Evolutionary conservation across 2,329 filamentous ascomycete species (phyloP).

Genomic region (Penicillium concentricum): DNA sequence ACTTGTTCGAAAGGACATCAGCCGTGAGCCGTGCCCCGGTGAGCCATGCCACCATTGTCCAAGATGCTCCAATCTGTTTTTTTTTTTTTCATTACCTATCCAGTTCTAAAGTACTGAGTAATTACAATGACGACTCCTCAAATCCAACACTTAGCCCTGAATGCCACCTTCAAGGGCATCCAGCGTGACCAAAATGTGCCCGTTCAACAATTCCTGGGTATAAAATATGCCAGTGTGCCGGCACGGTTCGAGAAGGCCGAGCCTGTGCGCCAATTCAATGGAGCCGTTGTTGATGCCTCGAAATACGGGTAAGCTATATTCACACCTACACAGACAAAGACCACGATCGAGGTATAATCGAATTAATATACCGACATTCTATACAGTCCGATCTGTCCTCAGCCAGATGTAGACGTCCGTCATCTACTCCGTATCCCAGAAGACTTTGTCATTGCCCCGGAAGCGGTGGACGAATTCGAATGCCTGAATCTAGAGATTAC

Average conservation of each 20-base stretch:
- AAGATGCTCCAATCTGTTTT: neutral
- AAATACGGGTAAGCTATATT: slow-evolving; percentile 28
- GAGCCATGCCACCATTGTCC: neutral
- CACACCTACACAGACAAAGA: neutral
- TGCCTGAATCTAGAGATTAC: slow-evolving; percentile 48
- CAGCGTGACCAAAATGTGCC: slow-evolving; percentile 3
- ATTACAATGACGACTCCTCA: slow-evolving; percentile 23
- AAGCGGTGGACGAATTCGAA: slow-evolving; percentile 44
- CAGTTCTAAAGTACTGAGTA: neutral
- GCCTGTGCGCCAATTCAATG: slow-evolving; percentile 25
- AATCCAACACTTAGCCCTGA: slow-evolving; percentile 24
- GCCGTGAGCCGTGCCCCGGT: slow-evolving; percentile 9
- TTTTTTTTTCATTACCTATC: no score
- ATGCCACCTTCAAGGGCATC: slow-evolving; percentile 30
- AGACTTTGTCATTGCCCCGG: slow-evolving; percentile 27
- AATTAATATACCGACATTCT: slow-evolving; percentile 8
- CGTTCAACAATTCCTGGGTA: slow-evolving; percentile 31
- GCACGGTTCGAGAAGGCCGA: slow-evolving; percentile 32
- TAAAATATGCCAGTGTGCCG: slow-evolving; percentile 33
- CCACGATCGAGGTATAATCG: neutral
- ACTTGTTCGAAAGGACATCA: slow-evolving; percentile 13
- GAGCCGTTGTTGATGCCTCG: slow-evolving; percentile 35
- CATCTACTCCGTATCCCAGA: slow-evolving; percentile 47
- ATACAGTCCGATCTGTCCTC: slow-evolving; percentile 45
- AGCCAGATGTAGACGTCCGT: slow-evolving; percentile 42